Conservation (phyloP, 768 basidiomycete genomes). For the Hydnomerulius pinastri region DNA sequence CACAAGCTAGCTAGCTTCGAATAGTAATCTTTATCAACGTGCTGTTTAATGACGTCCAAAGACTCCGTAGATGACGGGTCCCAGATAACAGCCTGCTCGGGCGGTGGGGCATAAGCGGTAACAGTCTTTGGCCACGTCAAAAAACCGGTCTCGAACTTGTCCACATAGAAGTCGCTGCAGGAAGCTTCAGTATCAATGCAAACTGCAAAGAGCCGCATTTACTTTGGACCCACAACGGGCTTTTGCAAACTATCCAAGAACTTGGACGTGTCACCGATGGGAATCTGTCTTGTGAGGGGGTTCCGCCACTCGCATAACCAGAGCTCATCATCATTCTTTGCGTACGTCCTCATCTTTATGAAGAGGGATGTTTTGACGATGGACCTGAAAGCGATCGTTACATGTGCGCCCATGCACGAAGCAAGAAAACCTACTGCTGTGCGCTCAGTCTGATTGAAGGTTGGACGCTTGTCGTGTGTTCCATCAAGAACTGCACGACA, state of each 20-base stretch:
- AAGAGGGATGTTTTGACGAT: conserved; percentile 65
- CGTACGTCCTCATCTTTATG: conserved; percentile 77
- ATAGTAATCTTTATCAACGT: conserved; percentile 58
- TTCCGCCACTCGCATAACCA: conserved; percentile 76
- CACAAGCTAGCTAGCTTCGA: conserved; percentile 62
- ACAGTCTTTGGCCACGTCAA: conserved; percentile 67
- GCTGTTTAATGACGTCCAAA: conserved; percentile 52
- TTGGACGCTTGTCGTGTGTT: conserved; percentile 70
- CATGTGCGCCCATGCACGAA: background rate
- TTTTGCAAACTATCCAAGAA: conserved; percentile 51
- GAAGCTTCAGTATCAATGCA: background rate
- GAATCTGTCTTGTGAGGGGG: conserved; percentile 52
- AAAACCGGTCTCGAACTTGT: conserved; percentile 80
- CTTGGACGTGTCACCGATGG: conserved; percentile 46
- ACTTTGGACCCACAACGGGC: conserved; percentile 40
- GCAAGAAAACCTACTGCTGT: conserved; percentile 51
- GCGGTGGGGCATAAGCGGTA: conserved; percentile 55
- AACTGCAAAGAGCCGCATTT: conserved; percentile 12
- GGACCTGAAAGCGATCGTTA: conserved; percentile 44
- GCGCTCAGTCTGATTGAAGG: conserved; percentile 63
- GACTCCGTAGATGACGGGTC: conserved; percentile 51
- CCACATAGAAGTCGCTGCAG: conserved; percentile 56
- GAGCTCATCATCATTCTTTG: conserved; percentile 59
- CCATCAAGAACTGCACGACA: conserved; percentile 63
- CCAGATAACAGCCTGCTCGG: conserved; percentile 48